Evolutionary conservation across 768 basidiomycete species (phyloP).

Genomic region (Zangia roseola): DNA sequence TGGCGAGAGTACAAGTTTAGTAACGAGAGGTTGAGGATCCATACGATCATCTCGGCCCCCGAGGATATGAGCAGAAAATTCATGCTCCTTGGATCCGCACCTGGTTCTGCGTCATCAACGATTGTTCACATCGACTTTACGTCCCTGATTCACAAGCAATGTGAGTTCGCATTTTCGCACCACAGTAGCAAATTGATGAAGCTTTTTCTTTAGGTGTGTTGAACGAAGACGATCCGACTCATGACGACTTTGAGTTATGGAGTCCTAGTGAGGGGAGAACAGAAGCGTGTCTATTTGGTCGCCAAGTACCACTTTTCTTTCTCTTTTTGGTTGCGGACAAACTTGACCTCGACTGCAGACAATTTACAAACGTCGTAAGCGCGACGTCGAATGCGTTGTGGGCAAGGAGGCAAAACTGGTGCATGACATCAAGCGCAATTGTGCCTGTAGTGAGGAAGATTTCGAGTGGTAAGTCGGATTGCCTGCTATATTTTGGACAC

Average conservation of each 20-base stretch:
- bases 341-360: conserved; percentile 47
- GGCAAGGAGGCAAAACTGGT: conserved; percentile 61
- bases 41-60: conserved; percentile 82
- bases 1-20: conserved; percentile 89
- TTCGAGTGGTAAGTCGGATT: conserved; percentile 85
- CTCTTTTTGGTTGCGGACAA: neutral
- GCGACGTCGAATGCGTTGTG: conserved; percentile 80
- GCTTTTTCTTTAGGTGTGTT: conserved; percentile 54
- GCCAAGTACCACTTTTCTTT: conserved; percentile 54
- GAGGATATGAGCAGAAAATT: conserved; percentile 90
- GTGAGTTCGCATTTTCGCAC: conserved; percentile 46
- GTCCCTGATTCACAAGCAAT: conserved; percentile 68
- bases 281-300: conserved; percentile 89
- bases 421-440: conserved; percentile 61
- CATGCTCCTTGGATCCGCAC: conserved; percentile 71
- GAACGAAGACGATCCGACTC: conserved; percentile 63
- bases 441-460: conserved; percentile 69
- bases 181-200: neutral
- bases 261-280: conserved; percentile 88
- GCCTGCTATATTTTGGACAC: neutral
- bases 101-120: conserved; percentile 42
- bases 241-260: conserved; percentile 98
- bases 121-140: conserved; percentile 90
- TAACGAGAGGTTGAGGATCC: conserved; percentile 69
- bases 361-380: conserved; percentile 84